Evolutionary conservation across 73 alveolate species (phyloP), one percentile per base, ranked within the genome.

Genomic region (Paramecium tetraurelia): DNA sequence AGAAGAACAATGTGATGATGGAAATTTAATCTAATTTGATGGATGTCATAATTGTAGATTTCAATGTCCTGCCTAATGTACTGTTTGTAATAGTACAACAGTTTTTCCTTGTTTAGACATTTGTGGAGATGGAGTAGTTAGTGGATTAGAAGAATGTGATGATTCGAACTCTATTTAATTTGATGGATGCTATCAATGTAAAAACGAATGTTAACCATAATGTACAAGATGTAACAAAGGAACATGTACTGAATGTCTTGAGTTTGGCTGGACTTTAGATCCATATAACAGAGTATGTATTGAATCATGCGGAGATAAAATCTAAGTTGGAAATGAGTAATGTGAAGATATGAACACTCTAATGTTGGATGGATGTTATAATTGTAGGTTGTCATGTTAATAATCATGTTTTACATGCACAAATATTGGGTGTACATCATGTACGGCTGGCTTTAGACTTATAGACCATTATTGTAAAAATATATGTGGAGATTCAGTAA

Each of bases 61-160:
- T 68, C 14, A 68, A 68, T 68, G 84, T 33, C 50, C 40, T 31
- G 21, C 40, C 4, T 24, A 68, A 68, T 68, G 84, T 33, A 27
- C 46, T 4, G 12, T 41, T 68, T 68, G 84, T 68, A 9, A 68
- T 68, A 5, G 50, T 5, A 31, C 21, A 3, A 68, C 84, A 4
- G 11, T 14, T 24, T 68, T 68, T 6, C 84, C 84, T 4, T 68
- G 84, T 7, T 5, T 41, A 14, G 84, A 68, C 27, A 9, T 27
- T 12, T 68, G 84, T 24, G 84, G 84, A 6, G 84, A 68, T 68
- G 84, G 84, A 0, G 24, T 68, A 24, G 24, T 68, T 20, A 31
- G 50, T 68, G 84, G 84, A 68, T 31, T 31, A 14, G 84, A 68
- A 68, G 84, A 31, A 12, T 68, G 84, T 68, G 84, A 68, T 68